phyloP scores from a whole-genome alignment of 2,329 filamentous ascomycete species.

The Cadophora sp. region DNA sequence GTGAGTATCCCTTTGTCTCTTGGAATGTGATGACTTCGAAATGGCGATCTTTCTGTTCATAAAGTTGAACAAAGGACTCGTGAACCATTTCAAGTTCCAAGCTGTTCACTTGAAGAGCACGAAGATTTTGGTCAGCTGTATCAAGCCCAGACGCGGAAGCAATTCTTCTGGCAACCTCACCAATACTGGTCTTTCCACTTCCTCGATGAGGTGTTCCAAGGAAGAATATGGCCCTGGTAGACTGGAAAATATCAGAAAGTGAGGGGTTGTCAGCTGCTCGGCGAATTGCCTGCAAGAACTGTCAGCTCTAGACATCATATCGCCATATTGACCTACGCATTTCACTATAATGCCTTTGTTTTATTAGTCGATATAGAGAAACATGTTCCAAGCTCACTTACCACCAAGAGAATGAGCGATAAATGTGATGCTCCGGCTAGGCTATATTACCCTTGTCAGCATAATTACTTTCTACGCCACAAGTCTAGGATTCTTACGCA shows the following conservation, averaged over 20 bases:
- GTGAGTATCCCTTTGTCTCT: constrained; percentile 33
- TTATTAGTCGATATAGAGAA: constrained; percentile 12
- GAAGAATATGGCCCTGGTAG: constrained; percentile 39
- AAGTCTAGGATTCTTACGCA: constrained; percentile 23
- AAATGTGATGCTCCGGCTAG: constrained; percentile 32
- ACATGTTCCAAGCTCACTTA: constrained; percentile 17
- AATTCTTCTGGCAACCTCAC: constrained; percentile 36
- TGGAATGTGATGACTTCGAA: constrained; percentile 34
- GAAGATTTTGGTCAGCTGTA: constrained; percentile 33
- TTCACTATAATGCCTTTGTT: constrained; percentile 34
- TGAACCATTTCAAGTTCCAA: constrained; percentile 38
- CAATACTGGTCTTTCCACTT: constrained; percentile 38
- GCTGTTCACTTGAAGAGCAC: constrained; percentile 31
- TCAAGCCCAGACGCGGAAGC: constrained; percentile 30
- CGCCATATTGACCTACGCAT: constrained; percentile 21
- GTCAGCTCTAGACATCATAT: not conserved
- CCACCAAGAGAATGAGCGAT: constrained; percentile 39
- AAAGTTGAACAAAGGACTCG: constrained; percentile 35
- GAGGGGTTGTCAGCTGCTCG: constrained; percentile 20
- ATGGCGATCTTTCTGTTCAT: constrained; percentile 19
- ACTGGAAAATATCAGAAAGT: constrained; percentile 28
- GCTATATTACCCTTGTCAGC: constrained; percentile 23
- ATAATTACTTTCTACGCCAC: not conserved
- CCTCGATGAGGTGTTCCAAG: constrained; percentile 46
- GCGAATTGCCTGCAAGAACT: constrained; percentile 27